Evolutionary conservation across 2,329 filamentous ascomycete genomes (phyloP).

Genomic region (Fonsecaea monophora): DNA sequence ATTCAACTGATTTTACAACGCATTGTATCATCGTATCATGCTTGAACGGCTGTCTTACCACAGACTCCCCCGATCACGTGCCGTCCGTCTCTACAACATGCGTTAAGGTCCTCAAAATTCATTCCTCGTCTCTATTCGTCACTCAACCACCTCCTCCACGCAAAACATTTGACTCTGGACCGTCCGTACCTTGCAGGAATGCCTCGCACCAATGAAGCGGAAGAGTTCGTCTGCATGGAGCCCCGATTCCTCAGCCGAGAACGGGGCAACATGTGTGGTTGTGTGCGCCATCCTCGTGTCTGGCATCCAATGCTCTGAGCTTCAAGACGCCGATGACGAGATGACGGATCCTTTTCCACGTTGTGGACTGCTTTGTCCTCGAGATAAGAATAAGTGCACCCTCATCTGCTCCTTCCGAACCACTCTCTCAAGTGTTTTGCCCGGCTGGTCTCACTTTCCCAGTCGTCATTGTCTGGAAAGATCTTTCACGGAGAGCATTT

Average conservation of each 20-base stretch:
- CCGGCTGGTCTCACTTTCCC: neutral
- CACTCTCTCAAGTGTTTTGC: neutral
- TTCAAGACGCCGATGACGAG: conserved; percentile 1
- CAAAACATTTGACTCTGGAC: neutral
- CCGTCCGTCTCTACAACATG: neutral
- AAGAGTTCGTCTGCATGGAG: neutral
- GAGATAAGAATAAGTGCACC: neutral
- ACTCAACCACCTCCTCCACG: conserved; percentile 5
- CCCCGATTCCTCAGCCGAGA: neutral
- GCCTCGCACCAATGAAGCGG: conserved; percentile 7
- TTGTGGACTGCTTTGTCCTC: neutral
- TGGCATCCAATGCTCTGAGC: neutral
- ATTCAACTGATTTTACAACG: neutral
- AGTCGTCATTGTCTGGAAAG: neutral
- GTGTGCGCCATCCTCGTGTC: neutral
- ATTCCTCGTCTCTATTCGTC: conserved; percentile 10
- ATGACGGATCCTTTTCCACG: neutral
- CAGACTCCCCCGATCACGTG: neutral
- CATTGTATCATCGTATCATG: neutral
- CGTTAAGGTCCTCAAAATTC: conserved; percentile 28
- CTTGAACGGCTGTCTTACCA: neutral
- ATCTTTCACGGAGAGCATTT: neutral
- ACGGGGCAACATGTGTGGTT: neutral
- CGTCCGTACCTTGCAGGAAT: neutral
- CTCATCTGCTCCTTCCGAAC: neutral